Evolutionary conservation across 345 rosid genomes (phyloP), one percentile per base, ranked within the genome.

Genomic region (Chamaenerion angustifolium): DNA sequence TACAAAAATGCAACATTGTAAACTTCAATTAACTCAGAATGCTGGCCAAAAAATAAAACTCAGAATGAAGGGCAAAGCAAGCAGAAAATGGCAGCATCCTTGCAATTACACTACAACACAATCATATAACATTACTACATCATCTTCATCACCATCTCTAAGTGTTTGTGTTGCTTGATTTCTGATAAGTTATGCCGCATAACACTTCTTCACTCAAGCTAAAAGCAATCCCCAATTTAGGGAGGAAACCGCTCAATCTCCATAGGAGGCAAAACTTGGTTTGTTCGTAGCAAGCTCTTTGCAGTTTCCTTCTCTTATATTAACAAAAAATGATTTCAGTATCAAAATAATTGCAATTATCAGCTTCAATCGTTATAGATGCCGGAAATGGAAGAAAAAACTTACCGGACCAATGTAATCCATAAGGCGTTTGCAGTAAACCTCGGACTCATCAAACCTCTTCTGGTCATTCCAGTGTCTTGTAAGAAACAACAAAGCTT

Each of bases 371-470:
- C n/a, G n/a, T n/a, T 31, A 31, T 31, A 21, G 25, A 21, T 21
- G 3, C 2, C 25, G 21, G 3, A 65, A 46, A 11, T 1, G 35
- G 41, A 17, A 25, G 13, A 51, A 21, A 47, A 42, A 56, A 82
- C 90, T 78, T 68, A 87, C 96, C 0, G 95, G 98, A 63, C 96
- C 95, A 58, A 76, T 79, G 60, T 80, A 87, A 71, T 92, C 95
- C 25, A 92, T 76, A 53, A 87, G 93, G 56, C 98, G 95, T 23
- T 93, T 82, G 59, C 95, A 84, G 57, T 92, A 82, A 43, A 92
- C 85, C 67, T 92, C 98, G 16, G 98, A 93, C 66, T 92, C 96
- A 62, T 88, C 90, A 69, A 75, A 80, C 61, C 79, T 84, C 61
- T 73, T 76, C 46, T 69, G 77, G 42, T 64, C 68, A 57, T 73